Conservation (phyloP, 805 yeast species). For the Pichia nanzhaoensis region DNA sequence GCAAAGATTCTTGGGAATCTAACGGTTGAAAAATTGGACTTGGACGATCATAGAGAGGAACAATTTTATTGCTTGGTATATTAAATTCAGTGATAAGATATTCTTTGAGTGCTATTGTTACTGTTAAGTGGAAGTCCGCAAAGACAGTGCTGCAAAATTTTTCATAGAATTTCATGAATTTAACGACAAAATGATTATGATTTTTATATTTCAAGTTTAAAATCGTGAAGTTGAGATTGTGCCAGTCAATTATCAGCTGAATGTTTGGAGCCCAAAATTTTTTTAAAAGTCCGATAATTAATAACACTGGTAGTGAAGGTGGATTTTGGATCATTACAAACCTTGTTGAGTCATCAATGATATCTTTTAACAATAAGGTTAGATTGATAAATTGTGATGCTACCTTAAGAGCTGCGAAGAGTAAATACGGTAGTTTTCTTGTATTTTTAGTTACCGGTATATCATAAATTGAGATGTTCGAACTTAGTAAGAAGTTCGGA, state of each 20-base stretch:
- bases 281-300: slow-evolving; percentile 52
- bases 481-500: slow-evolving; percentile 44
- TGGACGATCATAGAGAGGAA: slow-evolving; percentile 84
- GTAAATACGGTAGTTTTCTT: slow-evolving; percentile 41
- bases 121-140: slow-evolving; percentile 73
- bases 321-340: slow-evolving; percentile 83
- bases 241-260: slow-evolving; percentile 87
- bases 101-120: slow-evolving; percentile 64
- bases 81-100: slow-evolving; percentile 53
- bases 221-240: slow-evolving; percentile 83
- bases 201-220: slow-evolving; percentile 56
- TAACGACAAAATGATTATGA: slow-evolving; percentile 55
- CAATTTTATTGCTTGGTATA: slow-evolving; percentile 40
- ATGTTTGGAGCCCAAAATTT: slow-evolving; percentile 40
- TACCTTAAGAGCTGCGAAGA: slow-evolving; percentile 57
- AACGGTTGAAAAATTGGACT: slow-evolving; percentile 58
- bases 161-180: slow-evolving; percentile 58
- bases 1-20: slow-evolving; percentile 21
- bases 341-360: slow-evolving; percentile 54
- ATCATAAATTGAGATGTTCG: slow-evolving; percentile 40
- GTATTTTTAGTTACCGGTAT: slow-evolving; percentile 37
- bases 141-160: slow-evolving; percentile 45
- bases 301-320: slow-evolving; percentile 79
- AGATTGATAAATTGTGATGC: slow-evolving; percentile 46
- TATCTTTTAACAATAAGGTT: slow-evolving; percentile 39